Base-by-base conservation (phyloP, 2,329 filamentous ascomycete species). In the Diaporthe sp. region DNA sequence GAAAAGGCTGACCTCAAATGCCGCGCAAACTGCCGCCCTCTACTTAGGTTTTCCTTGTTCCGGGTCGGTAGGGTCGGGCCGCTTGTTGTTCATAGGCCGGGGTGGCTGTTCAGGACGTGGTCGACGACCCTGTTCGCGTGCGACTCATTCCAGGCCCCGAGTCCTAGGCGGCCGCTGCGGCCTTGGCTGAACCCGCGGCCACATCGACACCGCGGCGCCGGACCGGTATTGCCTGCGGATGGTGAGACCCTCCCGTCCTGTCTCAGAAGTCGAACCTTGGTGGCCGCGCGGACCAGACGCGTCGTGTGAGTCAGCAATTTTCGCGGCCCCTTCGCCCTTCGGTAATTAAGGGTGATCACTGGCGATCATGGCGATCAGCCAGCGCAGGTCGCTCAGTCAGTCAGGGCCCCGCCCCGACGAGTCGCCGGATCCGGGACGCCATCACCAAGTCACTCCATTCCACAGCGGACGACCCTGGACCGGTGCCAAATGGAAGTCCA, bases 331-430 rank as follows among this genome's bases (percentile, higher is more conserved):
- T 19, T 42, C 34, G 28, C 34, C 10, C 4, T 9, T 42, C 65
- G 49, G 65, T 55, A 55, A 70, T 70, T 55, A 55, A 42, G 65
- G 65, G 49, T 55, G 49, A 70, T 70, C 31, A 67, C 10, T 19
- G 65, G n/a, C 46, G 65, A 68, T 68, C 65, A 25, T 53, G 65
- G 34, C 65, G 31, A 55, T 53, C 46, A 13, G 12, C 46, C 34
- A 10, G 31, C 62, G 44, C 28, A 37, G 19, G 42, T 55, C 28
- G 31, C 25, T 31, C 31, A 53, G 22, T 65, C 17, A n/a, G 39
- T 34, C 61, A 65, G 28, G 57, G 57, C 19, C 57, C 57, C 57
- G 61, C 22, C 15, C 65, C 28, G 65, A 68, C 31, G 65, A 55
- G 46, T 19, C 46, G 65, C 65, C 65, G 65, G 46, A 68, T 68